Evolutionary conservation across 139 green algal genomes (phyloP), one percentile per base, ranked within the genome.

Genomic region (Edaphochlamys debaryana): DNA sequence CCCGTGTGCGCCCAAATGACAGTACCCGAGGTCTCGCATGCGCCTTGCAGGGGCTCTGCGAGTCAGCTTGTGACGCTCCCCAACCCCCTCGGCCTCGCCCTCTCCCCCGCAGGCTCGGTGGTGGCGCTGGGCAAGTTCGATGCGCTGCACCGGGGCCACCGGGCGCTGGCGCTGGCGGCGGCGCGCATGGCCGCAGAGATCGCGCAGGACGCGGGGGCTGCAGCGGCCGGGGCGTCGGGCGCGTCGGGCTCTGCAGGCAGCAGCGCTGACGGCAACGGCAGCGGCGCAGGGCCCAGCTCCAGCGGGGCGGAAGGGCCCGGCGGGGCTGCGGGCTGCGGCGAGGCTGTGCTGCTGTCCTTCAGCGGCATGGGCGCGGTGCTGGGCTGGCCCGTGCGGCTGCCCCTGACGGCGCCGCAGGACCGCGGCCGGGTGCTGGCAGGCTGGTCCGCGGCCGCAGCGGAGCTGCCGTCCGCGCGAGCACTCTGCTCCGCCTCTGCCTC

Each of bases 71-170:
- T 23, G 5, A 7, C 29, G 7, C 17, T 42, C 25, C 64, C 34
- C 3, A 45, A 69, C 64, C 8, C 34, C 34, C 9, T 4, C 9
- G 34, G 11, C 19, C 6, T 69, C 11, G 4, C 41, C 23, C 19
- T 41, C n/a, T 30, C 63, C 60, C 1, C 67, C 41, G 3, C 80
- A 76, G 76, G 69, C 4, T 82, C 92, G 0, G 75, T 96, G 17
- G 93, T 98, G 1, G 95, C 95, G 0, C 87, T 98, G 19, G 96
- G 96, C 32, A 99, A 99, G 88, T 99, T 98, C 81, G 95, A 99
- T 77, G 95, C 95, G 3, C 87, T 99, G 76, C 96, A 99, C 88
- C 81, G 88, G 2, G 96, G 96, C 23, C 96, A 99, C 87, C 79
- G 89, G 29, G 79, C 87, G 36, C 85, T 99, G 34, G 95, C 92